Base-by-base conservation (phyloP, 345 rosid genomes). In the Gynandropsis gynandra region DNA sequence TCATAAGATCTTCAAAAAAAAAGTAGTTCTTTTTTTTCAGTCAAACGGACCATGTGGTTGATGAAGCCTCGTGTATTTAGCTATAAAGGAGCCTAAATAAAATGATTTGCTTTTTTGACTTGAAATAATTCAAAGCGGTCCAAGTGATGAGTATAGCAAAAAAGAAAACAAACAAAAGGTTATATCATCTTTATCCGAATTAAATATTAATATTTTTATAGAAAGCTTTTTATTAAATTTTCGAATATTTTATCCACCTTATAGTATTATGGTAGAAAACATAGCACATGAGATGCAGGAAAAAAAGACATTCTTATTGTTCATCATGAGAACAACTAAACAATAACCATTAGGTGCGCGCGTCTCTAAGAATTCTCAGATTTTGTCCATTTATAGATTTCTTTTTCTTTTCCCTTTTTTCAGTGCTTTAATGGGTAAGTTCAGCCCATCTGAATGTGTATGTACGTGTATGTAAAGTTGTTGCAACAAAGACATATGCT, bases 401-500 rank as follows among this genome's bases (percentile, higher is more conserved):
- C 56, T 43, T 50, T 34, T 11, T 56, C 27, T 13, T 38, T 51
- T 53, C 43, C 41, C 58, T 52, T 39, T 58, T 45, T n/a, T n/a
- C n/a, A n/a, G n/a, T n/a, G n/a, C n/a, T n/a, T n/a, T n/a, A n/a
- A n/a, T 52, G 70, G 60, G 41, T 56, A 59, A 20, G 45, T 66
- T 66, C 70, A 66, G 0, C 59, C 59, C 65, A 66, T 47, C 70
- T 10, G 11, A 37, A 37, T 37, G 8, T 58, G 19, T 16, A 15
- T 20, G 19, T 40, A 33, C 46, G 50, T 44, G 45, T 53, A 59
- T 47, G 50, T 40, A 47, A 57, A 59, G 65, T 58, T 31, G 39
- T 52, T 59, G 52, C 65, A 66, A 46, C 70, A 58, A 58, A 20
- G 52, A 55, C 70, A 65, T 54, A 52, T 52, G 64, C 45, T 52